These are phyloP conservation scores for Nevesoporus exiguus DNA, from an alignment of 768 basidiomycete species.

Conservation along the genomic window DNA sequence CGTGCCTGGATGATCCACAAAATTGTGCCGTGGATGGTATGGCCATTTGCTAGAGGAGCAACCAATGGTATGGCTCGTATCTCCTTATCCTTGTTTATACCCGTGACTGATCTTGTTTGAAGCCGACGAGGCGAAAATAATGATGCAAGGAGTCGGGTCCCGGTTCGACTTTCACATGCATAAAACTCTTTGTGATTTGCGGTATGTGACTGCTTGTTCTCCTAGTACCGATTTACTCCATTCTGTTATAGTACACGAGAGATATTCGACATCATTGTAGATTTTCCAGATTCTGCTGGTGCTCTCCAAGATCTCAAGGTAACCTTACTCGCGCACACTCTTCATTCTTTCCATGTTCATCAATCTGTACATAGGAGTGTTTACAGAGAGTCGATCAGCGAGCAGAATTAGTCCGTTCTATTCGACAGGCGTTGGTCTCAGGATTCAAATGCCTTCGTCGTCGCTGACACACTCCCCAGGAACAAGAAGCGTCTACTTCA, in stretches of 20 bases:
- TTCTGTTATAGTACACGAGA: constrained; percentile 56
- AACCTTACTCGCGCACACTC: neutral
- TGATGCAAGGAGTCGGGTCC: constrained; percentile 75
- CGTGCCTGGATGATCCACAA: constrained; percentile 75
- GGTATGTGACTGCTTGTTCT: constrained; percentile 46
- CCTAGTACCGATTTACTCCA: neutral
- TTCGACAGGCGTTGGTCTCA: constrained; percentile 70
- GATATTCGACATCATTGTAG: constrained; percentile 95
- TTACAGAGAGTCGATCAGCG: constrained; percentile 79
- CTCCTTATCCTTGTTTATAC: constrained; percentile 1
- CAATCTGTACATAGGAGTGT: constrained; percentile 52
- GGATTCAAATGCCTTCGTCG: neutral
- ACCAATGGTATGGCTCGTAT: constrained; percentile 43
- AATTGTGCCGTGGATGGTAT: constrained; percentile 82
- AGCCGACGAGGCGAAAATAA: constrained; percentile 69
- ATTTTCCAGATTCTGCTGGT: constrained; percentile 83
- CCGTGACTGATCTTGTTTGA: constrained; percentile 3
- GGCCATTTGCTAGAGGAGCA: constrained; percentile 71
- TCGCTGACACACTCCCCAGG: constrained; percentile 37
- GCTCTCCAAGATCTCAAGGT: constrained; percentile 88
- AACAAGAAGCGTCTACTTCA: constrained; percentile 87
- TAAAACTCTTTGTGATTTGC: constrained; percentile 82
- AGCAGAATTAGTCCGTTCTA: constrained; percentile 63
- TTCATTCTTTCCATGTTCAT: neutral
- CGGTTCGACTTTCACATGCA: constrained; percentile 92